These are phyloP conservation scores for Potentilla sterilis DNA, from an alignment of 306 rosid species.

Conservation along the genomic window DNA sequence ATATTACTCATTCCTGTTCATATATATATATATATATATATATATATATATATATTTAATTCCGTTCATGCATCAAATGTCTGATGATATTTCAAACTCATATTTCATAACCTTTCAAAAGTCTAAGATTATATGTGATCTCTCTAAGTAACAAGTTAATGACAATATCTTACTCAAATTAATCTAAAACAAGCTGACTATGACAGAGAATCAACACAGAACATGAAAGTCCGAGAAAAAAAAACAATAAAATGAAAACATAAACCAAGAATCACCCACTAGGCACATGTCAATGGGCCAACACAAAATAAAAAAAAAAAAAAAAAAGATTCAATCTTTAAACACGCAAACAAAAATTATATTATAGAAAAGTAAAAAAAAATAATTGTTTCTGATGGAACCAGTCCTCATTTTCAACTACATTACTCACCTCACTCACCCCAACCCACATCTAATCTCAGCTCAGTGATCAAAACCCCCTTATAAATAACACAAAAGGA, in stretches of 20 bases:
- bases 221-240: background rate
- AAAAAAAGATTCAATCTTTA: conserved; percentile 4
- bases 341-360: background rate
- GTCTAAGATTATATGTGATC: background rate
- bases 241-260: too few relatives aligned
- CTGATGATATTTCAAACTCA: background rate
- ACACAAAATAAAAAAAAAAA: background rate
- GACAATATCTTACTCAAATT: background rate
- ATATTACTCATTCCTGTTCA: too few relatives aligned
- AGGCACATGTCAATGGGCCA: too few relatives aligned
- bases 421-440: conserved; percentile 18
- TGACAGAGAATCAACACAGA: too few relatives aligned
- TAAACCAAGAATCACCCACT: too few relatives aligned
- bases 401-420: background rate
- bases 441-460: background rate
- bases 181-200: background rate
- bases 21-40: too few relatives aligned
- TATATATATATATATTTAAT: too few relatives aligned
- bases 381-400: too few relatives aligned
- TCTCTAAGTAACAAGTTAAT: background rate
- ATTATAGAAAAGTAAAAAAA: too few relatives aligned
- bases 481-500: background rate
- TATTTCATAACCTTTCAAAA: background rate
- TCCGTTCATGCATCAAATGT: background rate
- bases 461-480: too few relatives aligned